phyloP scores from a whole-genome alignment of 441 rosid genomes.

The Syzygium syzygioides region DNA sequence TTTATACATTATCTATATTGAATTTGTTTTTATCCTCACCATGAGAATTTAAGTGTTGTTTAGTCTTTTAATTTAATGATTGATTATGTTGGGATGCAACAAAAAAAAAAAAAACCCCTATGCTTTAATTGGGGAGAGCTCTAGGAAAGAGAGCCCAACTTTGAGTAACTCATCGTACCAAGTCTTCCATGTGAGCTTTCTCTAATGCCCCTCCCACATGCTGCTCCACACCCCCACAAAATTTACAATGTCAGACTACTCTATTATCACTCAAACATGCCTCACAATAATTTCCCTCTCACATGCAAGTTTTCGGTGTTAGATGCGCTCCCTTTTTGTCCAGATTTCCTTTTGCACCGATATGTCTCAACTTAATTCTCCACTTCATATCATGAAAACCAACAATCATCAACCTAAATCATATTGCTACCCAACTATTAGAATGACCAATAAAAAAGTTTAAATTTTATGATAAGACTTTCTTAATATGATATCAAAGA shows the following conservation, averaged over 20 bases:
- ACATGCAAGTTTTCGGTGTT: fast-evolving
- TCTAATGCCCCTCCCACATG: neutral
- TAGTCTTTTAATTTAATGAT: neutral
- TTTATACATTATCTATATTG: neutral
- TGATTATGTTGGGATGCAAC: neutral
- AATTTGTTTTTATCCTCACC: neutral
- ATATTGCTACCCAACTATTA: neutral
- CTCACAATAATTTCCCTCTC: fast-evolving
- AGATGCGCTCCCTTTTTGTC: neutral
- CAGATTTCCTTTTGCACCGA: neutral
- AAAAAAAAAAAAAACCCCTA: neutral
- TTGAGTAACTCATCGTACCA: neutral
- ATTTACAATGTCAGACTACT: neutral
- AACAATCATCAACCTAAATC: neutral
- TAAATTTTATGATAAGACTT: neutral
- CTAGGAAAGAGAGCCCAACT: neutral
- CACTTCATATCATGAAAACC: neutral
- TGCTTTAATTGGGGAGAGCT: neutral
- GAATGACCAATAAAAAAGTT: neutral
- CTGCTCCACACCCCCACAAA: neutral
- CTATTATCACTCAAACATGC: neutral
- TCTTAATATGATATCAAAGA: neutral
- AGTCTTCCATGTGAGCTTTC: neutral
- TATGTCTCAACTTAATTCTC: neutral
- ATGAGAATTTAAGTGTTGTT: neutral